phyloP scores from a whole-genome alignment of 495 filamentous ascomycete genomes.

The Xylaria bambusicola region DNA sequence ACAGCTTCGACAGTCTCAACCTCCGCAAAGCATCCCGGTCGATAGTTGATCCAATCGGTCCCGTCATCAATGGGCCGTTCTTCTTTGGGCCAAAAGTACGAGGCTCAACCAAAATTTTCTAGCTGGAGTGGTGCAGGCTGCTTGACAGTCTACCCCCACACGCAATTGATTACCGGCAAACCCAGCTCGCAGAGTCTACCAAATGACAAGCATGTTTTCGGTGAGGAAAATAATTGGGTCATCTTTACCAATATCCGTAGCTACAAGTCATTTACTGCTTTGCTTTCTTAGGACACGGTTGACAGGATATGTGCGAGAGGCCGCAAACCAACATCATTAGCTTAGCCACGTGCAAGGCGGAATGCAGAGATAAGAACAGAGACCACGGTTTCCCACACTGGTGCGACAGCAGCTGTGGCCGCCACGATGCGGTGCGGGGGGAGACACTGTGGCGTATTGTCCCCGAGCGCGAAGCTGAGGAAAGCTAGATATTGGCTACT shows the following conservation, averaged over 20 bases:
- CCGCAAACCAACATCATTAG: no score
- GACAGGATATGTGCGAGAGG: no score
- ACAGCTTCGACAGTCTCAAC: not conserved
- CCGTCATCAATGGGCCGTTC: not conserved
- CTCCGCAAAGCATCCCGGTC: no score
- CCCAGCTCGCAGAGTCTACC: not conserved
- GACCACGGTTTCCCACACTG: not conserved
- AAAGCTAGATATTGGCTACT: conserved; percentile 7
- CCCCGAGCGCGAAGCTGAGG: not conserved
- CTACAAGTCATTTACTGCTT: no score
- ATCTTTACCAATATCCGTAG: no score
- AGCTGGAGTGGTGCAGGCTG: not conserved
- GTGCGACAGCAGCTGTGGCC: not conserved
- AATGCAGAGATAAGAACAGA: not conserved
- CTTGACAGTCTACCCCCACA: conserved; percentile 5
- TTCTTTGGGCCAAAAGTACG: not conserved
- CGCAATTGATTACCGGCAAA: not conserved
- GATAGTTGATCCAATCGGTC: not conserved
- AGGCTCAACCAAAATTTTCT: not conserved
- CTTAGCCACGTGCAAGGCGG: not conserved
- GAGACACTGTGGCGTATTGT: not conserved
- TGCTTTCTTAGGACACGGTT: no score
- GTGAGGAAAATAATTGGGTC: not conserved
- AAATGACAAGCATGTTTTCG: conserved; percentile 8
- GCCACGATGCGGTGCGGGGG: not conserved